Evolutionary conservation across 2,329 filamentous ascomycete genomes (phyloP).

Genomic region (Ophiostoma piceae): DNA sequence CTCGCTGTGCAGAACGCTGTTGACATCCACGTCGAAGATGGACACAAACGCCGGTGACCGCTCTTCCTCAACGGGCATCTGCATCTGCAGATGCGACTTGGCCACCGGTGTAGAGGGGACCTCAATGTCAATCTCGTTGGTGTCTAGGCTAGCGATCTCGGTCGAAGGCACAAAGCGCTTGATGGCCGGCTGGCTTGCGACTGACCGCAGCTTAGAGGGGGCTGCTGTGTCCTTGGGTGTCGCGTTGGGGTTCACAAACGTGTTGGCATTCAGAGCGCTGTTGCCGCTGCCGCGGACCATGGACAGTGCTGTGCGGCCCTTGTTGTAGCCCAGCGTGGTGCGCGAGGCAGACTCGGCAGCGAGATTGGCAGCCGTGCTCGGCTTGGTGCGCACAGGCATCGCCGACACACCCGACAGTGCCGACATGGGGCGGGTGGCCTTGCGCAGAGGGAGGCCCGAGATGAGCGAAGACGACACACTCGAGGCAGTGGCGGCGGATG

Average conservation of each 20-base stretch:
- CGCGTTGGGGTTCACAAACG: constrained; percentile 1
- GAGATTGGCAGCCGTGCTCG: not conserved
- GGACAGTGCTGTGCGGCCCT: constrained; percentile 58
- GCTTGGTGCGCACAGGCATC: constrained; percentile 23
- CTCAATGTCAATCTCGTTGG: not conserved
- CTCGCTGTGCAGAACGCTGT: constrained; percentile 43
- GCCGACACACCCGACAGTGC: constrained; percentile 18
- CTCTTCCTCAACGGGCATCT: constrained; percentile 28
- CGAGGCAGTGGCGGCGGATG: not conserved
- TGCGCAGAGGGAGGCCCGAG: constrained; percentile 24
- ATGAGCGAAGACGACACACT: constrained; percentile 27
- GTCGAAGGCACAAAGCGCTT: constrained; percentile 15
- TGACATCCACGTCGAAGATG: constrained; percentile 49
- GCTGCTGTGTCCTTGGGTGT: constrained; percentile 33
- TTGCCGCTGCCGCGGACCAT: constrained; percentile 36
- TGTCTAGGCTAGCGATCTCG: constrained; percentile 8
- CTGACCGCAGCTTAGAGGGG: constrained; percentile 9
- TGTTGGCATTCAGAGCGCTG: not conserved
- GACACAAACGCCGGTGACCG: constrained; percentile 50
- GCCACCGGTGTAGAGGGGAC: not conserved
- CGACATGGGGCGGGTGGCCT: constrained; percentile 2
- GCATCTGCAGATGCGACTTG: not conserved
- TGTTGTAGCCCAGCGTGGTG: constrained; percentile 79
- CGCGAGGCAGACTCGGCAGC: constrained; percentile 63
- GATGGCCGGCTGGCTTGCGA: not conserved